Evolutionary conservation across 768 basidiomycete species (phyloP), one percentile per base, ranked within the genome.

Genomic region (Mrakia gelida): DNA sequence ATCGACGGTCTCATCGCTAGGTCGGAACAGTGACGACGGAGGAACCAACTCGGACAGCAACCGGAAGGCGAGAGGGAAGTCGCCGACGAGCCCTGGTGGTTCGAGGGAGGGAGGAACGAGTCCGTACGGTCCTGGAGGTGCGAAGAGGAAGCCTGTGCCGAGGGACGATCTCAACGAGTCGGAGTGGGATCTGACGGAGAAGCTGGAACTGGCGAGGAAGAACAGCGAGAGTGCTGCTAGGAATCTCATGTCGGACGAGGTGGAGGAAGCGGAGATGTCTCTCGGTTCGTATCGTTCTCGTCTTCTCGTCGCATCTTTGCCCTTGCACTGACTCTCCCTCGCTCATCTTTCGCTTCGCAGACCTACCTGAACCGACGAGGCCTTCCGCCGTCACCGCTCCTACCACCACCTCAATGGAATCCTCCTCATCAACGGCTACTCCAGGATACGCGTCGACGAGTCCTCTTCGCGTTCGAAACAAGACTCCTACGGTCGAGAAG

Each of bases 201-300:
- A 91, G 70, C 85, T 97, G 73, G 92, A 92, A 80, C 86, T 96
- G 71, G 95, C 95, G 8, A 87, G 92, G 79, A 88, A 89, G 80
- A 97, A 97, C 82, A 78, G 77, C 21, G 63, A 77, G 76, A 72
- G 61, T n/a, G 71, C 71, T n/a, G 54, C 54, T 7, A 23, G 67
- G 26, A 41, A 70, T 41, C 9, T 70, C 38, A 45, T 41, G 67
- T 70, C 67, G 67, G 67, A 70, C 23, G 67, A 70, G 21, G 67
- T 9, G 15, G 49, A 70, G 26, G 67, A 70, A 43, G 38, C 67
- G 21, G 7, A 70, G 41, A 43, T 43, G 26, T 26, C 26, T 34
- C 34, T 70, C 34, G 34, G 67, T 70, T 21, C 34, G 41, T 41
- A 8, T 70, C 34, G 13, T 26, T 21, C 23, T 21, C 38, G 41